Evolutionary conservation across 106 monocot species (phyloP).

Genomic region (Allium fistulosum): DNA sequence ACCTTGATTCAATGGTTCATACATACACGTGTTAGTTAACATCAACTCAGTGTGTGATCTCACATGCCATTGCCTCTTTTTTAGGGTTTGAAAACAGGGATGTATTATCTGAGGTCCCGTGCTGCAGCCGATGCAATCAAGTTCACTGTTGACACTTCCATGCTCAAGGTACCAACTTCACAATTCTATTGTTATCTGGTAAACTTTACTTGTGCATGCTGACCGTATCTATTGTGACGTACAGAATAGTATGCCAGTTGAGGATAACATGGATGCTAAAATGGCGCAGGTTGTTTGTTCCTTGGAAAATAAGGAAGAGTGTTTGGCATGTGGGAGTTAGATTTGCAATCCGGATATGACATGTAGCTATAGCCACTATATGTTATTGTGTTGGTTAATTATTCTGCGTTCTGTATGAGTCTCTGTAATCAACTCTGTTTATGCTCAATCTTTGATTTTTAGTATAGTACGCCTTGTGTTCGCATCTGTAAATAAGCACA

Average conservation of each 20-base stretch:
- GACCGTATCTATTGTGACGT: not conserved
- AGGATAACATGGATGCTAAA: conserved; percentile 36
- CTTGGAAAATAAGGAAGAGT: conserved; percentile 56
- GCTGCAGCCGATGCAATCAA: conserved; percentile 34
- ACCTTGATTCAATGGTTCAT: not conserved
- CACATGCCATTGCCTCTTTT: not conserved
- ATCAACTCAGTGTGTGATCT: not conserved
- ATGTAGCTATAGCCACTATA: no score
- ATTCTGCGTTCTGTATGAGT: no score
- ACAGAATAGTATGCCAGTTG: conserved; percentile 21
- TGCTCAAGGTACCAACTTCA: conserved; percentile 7
- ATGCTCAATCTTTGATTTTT: no score
- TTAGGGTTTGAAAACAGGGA: conserved; percentile 28
- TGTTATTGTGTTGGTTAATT: no score
- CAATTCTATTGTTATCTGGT: not conserved
- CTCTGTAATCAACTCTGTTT: no score
- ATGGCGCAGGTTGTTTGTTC: conserved; percentile 70
- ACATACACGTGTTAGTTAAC: not conserved
- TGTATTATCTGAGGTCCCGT: conserved; percentile 24
- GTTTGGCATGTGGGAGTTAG: conserved; percentile 69
- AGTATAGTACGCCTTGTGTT: no score
- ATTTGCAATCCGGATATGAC: no score
- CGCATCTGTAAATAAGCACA: no score
- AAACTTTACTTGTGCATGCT: not conserved
- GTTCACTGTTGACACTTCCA: conserved; percentile 21